Percentiles rank a stretch among this genome's conserved stretches.
These are phyloP conservation scores for Hygrophorus pudorinus DNA, from an alignment of 768 basidiomycete species.

Conservation along the genomic window DNA sequence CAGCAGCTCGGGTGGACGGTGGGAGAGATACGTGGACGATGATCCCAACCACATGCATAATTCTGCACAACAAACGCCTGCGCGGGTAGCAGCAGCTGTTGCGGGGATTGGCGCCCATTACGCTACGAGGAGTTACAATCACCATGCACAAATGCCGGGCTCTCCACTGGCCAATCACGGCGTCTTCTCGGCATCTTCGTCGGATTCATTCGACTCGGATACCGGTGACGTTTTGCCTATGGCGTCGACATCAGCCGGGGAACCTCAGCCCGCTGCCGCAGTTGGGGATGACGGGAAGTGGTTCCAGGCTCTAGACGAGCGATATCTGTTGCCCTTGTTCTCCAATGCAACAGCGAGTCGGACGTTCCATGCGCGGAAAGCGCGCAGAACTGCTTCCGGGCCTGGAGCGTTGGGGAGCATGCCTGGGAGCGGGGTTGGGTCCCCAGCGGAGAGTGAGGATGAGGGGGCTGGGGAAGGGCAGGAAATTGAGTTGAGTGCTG, in stretches of 20 bases:
- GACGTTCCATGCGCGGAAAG: constrained; percentile 73
- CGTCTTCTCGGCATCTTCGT: no score
- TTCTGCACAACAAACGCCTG: no score
- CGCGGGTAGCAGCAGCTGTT: constrained; percentile 14
- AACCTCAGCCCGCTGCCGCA: constrained; percentile 10
- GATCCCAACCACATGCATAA: constrained; percentile 26
- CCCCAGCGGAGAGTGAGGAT: constrained; percentile 31
- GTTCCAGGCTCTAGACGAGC: constrained; percentile 94
- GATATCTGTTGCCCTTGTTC: constrained; percentile 87
- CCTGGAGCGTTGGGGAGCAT: constrained; percentile 29
- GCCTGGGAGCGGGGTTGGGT: constrained; percentile 22
- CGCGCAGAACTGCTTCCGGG: no score
- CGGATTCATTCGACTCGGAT: no score
- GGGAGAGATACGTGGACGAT: constrained; percentile 35
- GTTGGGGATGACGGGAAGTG: constrained; percentile 71
- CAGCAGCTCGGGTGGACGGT: constrained; percentile 24
- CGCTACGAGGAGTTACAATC: no score
- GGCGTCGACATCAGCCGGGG: constrained; percentile 37
- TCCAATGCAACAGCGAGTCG: constrained; percentile 86
- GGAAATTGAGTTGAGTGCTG: constrained; percentile 34
- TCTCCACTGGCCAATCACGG: no score
- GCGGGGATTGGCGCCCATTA: constrained; percentile 51
- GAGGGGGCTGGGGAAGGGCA: constrained; percentile 27
- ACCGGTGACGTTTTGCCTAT: constrained; percentile 68
- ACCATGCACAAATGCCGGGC: no score